phyloP scores from a whole-genome alignment of 2,329 filamentous ascomycete genomes.

The Alternaria postmessia region DNA sequence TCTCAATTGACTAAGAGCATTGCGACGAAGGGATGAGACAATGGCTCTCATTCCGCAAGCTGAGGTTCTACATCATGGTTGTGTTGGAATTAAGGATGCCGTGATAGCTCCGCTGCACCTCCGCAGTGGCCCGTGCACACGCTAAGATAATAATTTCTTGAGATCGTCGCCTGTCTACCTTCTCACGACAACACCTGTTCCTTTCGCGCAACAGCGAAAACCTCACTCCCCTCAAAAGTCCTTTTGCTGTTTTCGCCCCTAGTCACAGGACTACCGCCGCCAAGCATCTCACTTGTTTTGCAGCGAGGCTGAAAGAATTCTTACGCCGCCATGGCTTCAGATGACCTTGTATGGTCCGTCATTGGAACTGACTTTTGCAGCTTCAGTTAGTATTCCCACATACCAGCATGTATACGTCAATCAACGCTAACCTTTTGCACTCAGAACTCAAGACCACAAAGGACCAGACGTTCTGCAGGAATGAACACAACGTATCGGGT shows the following conservation, averaged over 20 bases:
- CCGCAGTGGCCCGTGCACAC: slow-evolving; percentile 15
- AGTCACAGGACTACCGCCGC: background rate
- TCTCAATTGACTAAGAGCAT: background rate
- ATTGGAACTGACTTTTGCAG: slow-evolving; percentile 96
- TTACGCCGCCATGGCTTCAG: slow-evolving; percentile 52
- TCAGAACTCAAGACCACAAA: slow-evolving; percentile 71
- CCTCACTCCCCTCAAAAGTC: background rate
- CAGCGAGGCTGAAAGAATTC: background rate
- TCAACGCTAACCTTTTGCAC: background rate
- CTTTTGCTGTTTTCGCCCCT: background rate
- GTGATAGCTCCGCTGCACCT: slow-evolving; percentile 5
- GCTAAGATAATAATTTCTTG: slow-evolving; percentile 22
- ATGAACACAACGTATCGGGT: slow-evolving; percentile 70
- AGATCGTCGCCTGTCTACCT: slow-evolving; percentile 10
- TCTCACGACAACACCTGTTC: slow-evolving; percentile 7
- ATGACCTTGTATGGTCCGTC: slow-evolving; percentile 92
- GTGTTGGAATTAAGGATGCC: background rate
- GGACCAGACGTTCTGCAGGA: slow-evolving; percentile 88
- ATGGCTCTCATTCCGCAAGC: slow-evolving; percentile 47
- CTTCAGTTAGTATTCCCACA: slow-evolving; percentile 62
- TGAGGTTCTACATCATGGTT: slow-evolving; percentile 26
- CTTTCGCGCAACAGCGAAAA: slow-evolving; percentile 1
- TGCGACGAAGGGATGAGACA: slow-evolving; percentile 27
- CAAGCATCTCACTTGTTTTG: background rate
- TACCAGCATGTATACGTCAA: background rate